These are phyloP conservation scores for Arbutus unedo DNA, from an alignment of 148 eudicot genomes.

Conservation along the genomic window DNA sequence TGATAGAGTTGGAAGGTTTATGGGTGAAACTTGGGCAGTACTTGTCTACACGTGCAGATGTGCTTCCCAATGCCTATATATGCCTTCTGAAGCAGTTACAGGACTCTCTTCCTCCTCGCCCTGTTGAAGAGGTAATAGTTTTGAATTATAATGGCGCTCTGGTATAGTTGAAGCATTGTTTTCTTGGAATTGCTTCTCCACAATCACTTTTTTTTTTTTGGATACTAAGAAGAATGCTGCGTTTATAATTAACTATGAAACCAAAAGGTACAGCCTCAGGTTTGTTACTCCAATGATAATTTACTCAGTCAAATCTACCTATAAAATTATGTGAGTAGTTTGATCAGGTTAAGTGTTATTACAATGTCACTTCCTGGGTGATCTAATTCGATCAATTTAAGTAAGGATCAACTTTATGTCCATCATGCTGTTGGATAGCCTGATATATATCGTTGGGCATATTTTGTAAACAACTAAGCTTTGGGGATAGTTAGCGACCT, in stretches of 20 bases:
- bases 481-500: too few species aligned
- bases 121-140: constrained; percentile 67
- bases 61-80: constrained; percentile 89
- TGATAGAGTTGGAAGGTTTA: constrained; percentile 88
- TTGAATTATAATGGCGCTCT: neutral
- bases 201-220: neutral
- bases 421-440: too few species aligned
- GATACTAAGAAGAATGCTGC: neutral
- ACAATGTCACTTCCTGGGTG: too few species aligned
- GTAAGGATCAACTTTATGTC: too few species aligned
- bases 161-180: neutral
- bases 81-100: constrained; percentile 75
- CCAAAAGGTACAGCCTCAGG: too few species aligned
- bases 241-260: too few species aligned
- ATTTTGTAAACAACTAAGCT: too few species aligned
- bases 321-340: neutral
- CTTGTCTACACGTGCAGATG: constrained; percentile 99
- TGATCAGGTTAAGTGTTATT: too few species aligned
- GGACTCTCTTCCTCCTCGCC: constrained; percentile 97
- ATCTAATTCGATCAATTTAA: too few species aligned
- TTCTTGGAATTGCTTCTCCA: neutral
- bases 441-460: too few species aligned
- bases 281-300: neutral
- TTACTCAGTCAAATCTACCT: neutral
- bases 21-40: constrained; percentile 99